Percentiles rank a stretch among this genome's conserved stretches.
Evolutionary conservation across 257 asterid species (phyloP).

Genomic region (Salvia miltiorrhiza): DNA sequence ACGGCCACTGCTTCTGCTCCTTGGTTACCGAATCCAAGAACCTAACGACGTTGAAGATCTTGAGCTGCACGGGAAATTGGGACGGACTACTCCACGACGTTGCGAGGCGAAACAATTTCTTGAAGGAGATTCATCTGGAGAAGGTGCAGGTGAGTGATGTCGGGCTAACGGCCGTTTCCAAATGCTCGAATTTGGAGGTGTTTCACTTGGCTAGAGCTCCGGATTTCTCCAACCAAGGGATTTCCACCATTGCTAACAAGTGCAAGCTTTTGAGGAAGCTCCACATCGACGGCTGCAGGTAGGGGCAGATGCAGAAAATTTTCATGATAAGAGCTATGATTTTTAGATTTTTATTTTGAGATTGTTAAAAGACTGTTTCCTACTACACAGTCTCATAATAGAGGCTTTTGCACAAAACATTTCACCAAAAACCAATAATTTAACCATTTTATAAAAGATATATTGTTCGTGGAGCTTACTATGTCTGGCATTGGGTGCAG

Average conservation of each 20-base stretch:
- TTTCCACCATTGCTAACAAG: conserved; percentile 54
- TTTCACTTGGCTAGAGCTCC: conserved; percentile 64
- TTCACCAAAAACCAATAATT: too few species aligned
- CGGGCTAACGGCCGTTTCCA: conserved; percentile 57
- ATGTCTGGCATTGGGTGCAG: too few species aligned
- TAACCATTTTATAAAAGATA: too few species aligned
- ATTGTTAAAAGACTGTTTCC: too few species aligned
- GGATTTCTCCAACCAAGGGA: conserved; percentile 66
- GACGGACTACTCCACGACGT: conserved; percentile 50
- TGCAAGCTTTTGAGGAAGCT: conserved; percentile 77
- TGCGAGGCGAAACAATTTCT: conserved; percentile 31
- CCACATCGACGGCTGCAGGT: conserved; percentile 86
- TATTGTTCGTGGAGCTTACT: too few species aligned
- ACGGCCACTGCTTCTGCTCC: conserved; percentile 64
- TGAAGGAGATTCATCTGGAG: conserved; percentile 70
- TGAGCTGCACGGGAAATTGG: conserved; percentile 83
- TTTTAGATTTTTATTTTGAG: too few species aligned
- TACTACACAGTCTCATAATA: too few species aligned
- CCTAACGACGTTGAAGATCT: conserved; percentile 56
- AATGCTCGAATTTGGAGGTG: conserved; percentile 49
- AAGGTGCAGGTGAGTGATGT: conserved; percentile 65
- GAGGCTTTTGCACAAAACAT: too few species aligned
- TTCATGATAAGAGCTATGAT: too few species aligned
- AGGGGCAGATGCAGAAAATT: too few species aligned
- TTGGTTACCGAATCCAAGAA: conserved; percentile 47